phyloP scores from a whole-genome alignment of 192 early-diverging fungal genomes.

The Coemansia sp. region DNA sequence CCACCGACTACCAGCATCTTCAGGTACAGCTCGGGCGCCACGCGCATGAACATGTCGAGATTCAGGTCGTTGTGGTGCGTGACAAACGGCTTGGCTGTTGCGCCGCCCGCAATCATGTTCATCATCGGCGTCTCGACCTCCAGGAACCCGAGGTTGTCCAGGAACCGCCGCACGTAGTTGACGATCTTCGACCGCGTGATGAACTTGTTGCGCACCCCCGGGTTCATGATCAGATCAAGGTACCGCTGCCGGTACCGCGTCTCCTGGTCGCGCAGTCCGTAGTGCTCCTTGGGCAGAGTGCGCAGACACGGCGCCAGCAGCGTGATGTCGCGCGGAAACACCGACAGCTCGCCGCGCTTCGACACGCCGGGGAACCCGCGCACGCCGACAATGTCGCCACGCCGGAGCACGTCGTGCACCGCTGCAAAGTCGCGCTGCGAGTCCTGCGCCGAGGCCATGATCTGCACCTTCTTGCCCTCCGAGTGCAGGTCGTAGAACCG shows the following conservation, averaged over 20 bases:
- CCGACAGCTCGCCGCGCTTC: constrained; percentile 93
- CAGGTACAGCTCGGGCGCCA: constrained; percentile 96
- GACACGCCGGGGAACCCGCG: constrained; percentile 86
- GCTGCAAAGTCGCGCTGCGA: constrained; percentile 71
- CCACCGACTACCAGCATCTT: constrained; percentile 99
- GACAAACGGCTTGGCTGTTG: constrained; percentile 98
- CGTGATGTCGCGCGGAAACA: constrained; percentile 84
- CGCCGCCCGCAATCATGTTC: constrained; percentile 97
- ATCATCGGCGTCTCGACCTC: constrained; percentile 99
- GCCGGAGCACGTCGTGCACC: constrained; percentile 78
- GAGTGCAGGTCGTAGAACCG: constrained; percentile 95
- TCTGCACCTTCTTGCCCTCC: constrained; percentile 93
- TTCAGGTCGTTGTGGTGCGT: constrained; percentile 99
- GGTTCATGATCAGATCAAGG: constrained; percentile 99
- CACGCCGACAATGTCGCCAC: constrained; percentile 97
- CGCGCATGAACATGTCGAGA: constrained; percentile 97
- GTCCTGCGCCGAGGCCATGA: constrained; percentile 81
- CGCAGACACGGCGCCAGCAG: constrained; percentile 93
- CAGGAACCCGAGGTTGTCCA: constrained; percentile 93
- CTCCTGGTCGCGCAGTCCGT: constrained; percentile 97
- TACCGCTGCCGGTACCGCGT: constrained; percentile 96
- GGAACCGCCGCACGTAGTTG: constrained; percentile 92
- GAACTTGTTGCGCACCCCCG: constrained; percentile 91
- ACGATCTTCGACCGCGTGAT: constrained; percentile 89
- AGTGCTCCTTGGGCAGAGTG: constrained; percentile 93